Percentiles rank a stretch among this genome's conserved stretches.
These are phyloP conservation scores for Trichoderma gracile DNA, from an alignment of 2,329 filamentous ascomycete species.

Conservation along the genomic window DNA sequence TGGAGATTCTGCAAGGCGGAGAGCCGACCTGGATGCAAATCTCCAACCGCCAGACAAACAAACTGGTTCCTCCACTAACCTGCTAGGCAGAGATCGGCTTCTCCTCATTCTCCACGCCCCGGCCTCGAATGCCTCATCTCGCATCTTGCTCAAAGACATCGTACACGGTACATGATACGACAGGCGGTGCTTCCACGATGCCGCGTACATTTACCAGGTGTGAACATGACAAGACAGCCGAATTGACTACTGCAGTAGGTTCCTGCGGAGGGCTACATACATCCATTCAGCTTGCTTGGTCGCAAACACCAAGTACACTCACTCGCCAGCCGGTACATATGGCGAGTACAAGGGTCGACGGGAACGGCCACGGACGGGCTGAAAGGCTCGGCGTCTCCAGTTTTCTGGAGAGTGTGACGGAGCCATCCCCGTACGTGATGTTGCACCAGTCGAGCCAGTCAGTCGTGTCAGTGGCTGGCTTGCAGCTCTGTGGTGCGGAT, in stretches of 20 bases:
- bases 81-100: not conserved
- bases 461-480: constrained; percentile 3
- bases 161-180: not conserved
- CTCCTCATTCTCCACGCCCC: constrained; percentile 4
- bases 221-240: not conserved
- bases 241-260: not conserved
- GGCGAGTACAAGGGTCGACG: not conserved
- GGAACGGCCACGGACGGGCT: constrained; percentile 14
- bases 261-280: not conserved
- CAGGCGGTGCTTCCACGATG: not conserved
- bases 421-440: constrained; percentile 14
- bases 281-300: constrained; percentile 8
- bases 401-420: constrained; percentile 11
- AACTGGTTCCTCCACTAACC: not conserved
- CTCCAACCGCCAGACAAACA: not conserved
- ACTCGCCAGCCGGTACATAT: not conserved
- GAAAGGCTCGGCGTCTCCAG: not conserved
- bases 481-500: constrained; percentile 6
- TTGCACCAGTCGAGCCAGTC: constrained; percentile 4
- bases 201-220: not conserved
- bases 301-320: not conserved
- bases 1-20: not conserved
- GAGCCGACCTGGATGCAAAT: not conserved
- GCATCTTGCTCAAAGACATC: not conserved
- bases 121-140: constrained; percentile 10